Percentiles rank a stretch among this genome's conserved stretches.
phyloP scores from a whole-genome alignment of 1,139 yeast species.

The Hansenula sp. region DNA sequence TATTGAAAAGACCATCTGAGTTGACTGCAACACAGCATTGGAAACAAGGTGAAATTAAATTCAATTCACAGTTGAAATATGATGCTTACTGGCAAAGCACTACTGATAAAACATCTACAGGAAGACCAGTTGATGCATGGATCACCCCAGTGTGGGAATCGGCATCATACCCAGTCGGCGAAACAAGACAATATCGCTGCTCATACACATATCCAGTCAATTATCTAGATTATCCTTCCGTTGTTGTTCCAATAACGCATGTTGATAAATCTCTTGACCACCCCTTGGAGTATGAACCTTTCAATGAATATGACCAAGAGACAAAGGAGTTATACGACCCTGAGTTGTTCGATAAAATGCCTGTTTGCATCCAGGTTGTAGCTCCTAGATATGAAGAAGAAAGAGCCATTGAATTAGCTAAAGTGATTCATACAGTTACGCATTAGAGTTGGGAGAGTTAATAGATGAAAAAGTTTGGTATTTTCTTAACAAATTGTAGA shows the following conservation, averaged over 20 bases:
- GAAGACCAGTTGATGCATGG: conserved; percentile 45
- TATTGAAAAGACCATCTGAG: conserved; percentile 31
- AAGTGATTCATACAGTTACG: conserved; percentile 5
- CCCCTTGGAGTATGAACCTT: conserved; percentile 28
- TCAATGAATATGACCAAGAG: conserved; percentile 35
- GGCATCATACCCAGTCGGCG: conserved; percentile 37
- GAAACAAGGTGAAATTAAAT: conserved; percentile 30
- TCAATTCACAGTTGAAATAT: conserved; percentile 29
- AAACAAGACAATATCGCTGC: conserved; percentile 16
- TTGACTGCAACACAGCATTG: conserved; percentile 34
- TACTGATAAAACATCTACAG: conserved; percentile 28
- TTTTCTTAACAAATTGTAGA: no score
- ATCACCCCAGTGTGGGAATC: conserved; percentile 48
- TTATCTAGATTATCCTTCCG: conserved; percentile 53
- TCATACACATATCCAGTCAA: conserved; percentile 59
- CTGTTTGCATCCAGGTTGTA: conserved; percentile 62
- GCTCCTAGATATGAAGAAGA: conserved; percentile 61
- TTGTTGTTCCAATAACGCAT: conserved; percentile 55
- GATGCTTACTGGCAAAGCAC: conserved; percentile 36
- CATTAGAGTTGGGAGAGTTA: no score
- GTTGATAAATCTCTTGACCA: conserved; percentile 45
- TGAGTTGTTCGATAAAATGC: conserved; percentile 55
- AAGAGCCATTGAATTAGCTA: conserved; percentile 36
- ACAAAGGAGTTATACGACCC: conserved; percentile 48
- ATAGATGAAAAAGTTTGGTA: no score